Base-by-base conservation (phyloP, 192 early-diverging fungal species). In the Coemansia sp. region DNA sequence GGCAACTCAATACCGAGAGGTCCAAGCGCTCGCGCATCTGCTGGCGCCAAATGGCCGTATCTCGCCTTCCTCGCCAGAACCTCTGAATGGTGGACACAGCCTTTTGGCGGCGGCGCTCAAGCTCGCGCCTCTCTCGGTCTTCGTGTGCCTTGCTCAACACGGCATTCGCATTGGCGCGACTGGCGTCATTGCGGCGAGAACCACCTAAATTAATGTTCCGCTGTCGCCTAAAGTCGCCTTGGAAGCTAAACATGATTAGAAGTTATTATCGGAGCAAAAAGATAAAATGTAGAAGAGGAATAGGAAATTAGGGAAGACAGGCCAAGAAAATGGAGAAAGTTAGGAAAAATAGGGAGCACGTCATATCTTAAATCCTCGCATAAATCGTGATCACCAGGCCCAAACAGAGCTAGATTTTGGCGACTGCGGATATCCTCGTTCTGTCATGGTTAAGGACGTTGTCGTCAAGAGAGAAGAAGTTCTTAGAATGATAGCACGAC, bases 171-270 rank as follows among this genome's bases (percentile, higher is more conserved):
- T 62, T 76, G 5, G 71, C 70, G 23, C 72, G 74, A 8, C 39
- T 68, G 61, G 90, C 90, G 70, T 92, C 90, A n/a, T 89, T 76
- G 55, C 87, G 80, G 46, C 75, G 86, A n/a, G 85, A 77, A 0
- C 94, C 93, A 57, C 94, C 95, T 37, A 98, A 85, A 65, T 91
- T 94, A 64, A 97, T 97, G 45, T 87, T 85, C 19, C 90, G 82
- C 53, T 87, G 87, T 36, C 82, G 62, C 77, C 90, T 94, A 73
- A 88, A 92, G 68, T 91, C 89, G 23, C 95, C 95, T 62, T 93
- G 91, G 72, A 96, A 96, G 53, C 71, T 84, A 72, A 87, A 90
- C 80, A 85, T 87, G 61, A 25, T 44, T 45, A 48, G 11, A n/a
- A 51, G 4, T 14, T 62, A 34, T 25, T 21, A 48, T 11, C 5